phyloP scores from a whole-genome alignment of 345 rosid species.

The Abelmoschus esculentus region DNA sequence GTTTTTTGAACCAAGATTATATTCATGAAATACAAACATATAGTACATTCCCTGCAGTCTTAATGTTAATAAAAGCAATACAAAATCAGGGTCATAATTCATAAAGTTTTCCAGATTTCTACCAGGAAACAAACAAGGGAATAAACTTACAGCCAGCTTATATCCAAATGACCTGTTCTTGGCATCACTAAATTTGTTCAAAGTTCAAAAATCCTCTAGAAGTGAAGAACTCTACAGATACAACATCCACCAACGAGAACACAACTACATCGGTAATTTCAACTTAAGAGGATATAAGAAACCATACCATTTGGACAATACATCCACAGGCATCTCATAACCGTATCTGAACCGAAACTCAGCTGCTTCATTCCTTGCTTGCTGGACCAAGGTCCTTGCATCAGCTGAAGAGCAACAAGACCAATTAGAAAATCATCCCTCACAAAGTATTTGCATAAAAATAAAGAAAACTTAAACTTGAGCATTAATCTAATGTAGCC shows the following conservation, averaged over 20 bases:
- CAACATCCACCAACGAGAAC: background rate
- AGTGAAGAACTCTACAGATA: background rate
- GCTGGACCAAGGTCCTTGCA: constrained; percentile 73
- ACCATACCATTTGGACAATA: constrained; percentile 52
- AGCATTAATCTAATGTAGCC: too few species aligned
- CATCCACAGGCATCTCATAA: constrained; percentile 35
- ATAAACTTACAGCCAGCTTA: background rate
- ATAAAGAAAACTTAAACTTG: too few species aligned
- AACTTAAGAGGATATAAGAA: background rate
- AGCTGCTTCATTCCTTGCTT: constrained; percentile 98
- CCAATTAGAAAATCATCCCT: background rate
- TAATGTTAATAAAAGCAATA: background rate
- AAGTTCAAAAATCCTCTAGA: constrained; percentile 5
- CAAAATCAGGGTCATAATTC: background rate
- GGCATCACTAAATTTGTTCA: constrained; percentile 7
- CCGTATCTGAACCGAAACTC: constrained; percentile 70
- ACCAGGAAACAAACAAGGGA: background rate
- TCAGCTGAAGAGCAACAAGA: too few species aligned
- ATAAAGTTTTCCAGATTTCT: background rate
- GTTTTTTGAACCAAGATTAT: background rate
- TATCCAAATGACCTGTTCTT: background rate
- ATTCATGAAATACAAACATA: background rate
- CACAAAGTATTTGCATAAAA: background rate
- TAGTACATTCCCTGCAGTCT: background rate
- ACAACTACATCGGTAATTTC: background rate